Conservation (phyloP, 768 basidiomycete species). For the Dacryopinax spathularia region DNA sequence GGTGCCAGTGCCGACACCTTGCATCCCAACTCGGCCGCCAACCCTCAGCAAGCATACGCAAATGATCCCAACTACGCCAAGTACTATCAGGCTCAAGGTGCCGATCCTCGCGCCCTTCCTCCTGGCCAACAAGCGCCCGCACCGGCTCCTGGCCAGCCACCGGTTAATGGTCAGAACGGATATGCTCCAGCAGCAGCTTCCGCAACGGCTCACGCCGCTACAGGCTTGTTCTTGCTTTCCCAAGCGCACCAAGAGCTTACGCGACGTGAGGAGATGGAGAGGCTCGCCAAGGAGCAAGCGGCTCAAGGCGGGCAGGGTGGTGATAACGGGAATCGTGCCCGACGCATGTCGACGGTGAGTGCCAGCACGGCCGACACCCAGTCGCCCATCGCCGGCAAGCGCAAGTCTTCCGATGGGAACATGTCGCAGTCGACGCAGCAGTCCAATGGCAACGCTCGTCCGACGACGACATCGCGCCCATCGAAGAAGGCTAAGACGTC, state of each 20-base stretch:
- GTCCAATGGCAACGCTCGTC: conserved; percentile 27
- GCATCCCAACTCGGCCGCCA: background rate
- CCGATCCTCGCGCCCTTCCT: conserved; percentile 3
- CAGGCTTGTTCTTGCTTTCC: conserved; percentile 82
- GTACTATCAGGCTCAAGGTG: conserved; percentile 9
- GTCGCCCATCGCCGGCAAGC: conserved; percentile 46
- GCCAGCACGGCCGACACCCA: conserved; percentile 25
- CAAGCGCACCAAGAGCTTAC: conserved; percentile 95
- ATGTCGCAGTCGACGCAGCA: conserved; percentile 21
- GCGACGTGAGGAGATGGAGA: conserved; percentile 72
- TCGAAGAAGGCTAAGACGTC: conserved; percentile 13
- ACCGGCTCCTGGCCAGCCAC: conserved; percentile 1
- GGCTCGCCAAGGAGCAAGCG: conserved; percentile 19
- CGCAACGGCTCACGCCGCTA: conserved; percentile 60
- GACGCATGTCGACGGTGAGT: conserved; percentile 12
- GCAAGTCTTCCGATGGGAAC: conserved; percentile 45
- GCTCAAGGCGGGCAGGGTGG: conserved; percentile 7
- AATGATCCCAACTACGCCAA: conserved; percentile 9
- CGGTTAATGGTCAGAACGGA: conserved; percentile 14
- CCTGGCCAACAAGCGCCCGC: background rate
- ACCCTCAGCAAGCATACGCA: conserved; percentile 11
- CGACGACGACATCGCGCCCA: background rate
- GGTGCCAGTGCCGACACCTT: conserved; percentile 16
- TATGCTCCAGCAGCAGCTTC: conserved; percentile 33
- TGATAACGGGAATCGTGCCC: conserved; percentile 4